Conservation (phyloP, 2,329 filamentous ascomycete species). For the Laburnicola sp. region DNA sequence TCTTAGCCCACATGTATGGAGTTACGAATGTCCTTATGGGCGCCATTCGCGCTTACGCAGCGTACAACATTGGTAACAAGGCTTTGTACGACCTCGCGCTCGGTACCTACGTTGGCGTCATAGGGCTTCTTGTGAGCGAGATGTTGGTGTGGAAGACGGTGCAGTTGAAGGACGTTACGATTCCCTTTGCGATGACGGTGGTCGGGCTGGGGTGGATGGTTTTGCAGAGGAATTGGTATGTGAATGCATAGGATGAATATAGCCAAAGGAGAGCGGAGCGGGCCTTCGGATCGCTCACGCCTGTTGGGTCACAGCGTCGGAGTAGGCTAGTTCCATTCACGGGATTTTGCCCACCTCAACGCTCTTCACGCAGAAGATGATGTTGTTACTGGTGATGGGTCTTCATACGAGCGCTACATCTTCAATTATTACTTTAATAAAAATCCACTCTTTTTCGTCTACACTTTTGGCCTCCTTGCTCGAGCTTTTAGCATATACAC, state of each 20-base stretch:
- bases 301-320: no score
- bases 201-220: constrained; percentile 9
- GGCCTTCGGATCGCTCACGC: no score
- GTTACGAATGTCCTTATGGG: constrained; percentile 10
- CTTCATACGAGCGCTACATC: no score
- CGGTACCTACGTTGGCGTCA: constrained; percentile 6
- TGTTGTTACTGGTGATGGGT: no score
- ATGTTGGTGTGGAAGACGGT: constrained; percentile 4
- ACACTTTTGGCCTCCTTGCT: no score
- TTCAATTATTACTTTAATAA: no score
- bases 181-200: constrained; percentile 2
- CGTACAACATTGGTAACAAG: constrained; percentile 6
- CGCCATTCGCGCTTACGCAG: constrained; percentile 11
- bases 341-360: no score
- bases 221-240: constrained; percentile 6
- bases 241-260: not conserved
- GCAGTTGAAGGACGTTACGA: not conserved
- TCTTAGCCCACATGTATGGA: constrained; percentile 11
- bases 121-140: constrained; percentile 7
- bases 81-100: constrained; percentile 12
- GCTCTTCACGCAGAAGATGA: no score
- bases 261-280: no score
- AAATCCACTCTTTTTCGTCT: no score
- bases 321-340: no score
- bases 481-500: no score